Percentiles rank a stretch among this genome's conserved stretches.
These are phyloP conservation scores for Coffea eugenioides DNA, from an alignment of 257 asterid genomes.

Conservation along the genomic window DNA sequence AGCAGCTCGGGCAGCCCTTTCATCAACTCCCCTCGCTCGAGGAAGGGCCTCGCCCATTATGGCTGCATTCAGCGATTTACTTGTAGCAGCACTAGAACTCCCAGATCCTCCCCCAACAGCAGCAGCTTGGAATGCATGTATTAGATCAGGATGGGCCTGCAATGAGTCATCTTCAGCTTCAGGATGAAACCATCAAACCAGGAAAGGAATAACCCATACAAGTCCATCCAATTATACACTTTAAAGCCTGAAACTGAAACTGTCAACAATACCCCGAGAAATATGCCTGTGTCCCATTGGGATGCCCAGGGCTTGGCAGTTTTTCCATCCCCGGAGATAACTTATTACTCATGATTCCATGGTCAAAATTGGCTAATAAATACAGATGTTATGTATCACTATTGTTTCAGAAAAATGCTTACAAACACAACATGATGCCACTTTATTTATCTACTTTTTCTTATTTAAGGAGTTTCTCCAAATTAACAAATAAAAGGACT, in stretches of 20 bases:
- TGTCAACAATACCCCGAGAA: neutral
- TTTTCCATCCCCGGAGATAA: neutral
- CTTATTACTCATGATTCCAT: neutral
- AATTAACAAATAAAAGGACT: neutral
- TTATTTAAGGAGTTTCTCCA: neutral
- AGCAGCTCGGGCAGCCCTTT: slow-evolving; percentile 84
- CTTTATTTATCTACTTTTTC: neutral
- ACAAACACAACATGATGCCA: neutral
- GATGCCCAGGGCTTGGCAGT: neutral
- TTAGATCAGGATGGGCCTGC: slow-evolving; percentile 86
- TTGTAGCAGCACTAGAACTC: slow-evolving; percentile 27
- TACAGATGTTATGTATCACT: no score
- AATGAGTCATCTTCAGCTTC: slow-evolving; percentile 5
- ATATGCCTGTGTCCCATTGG: neutral
- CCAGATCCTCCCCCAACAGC: slow-evolving; percentile 43
- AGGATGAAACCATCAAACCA: neutral
- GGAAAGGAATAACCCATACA: neutral
- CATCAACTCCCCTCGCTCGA: slow-evolving; percentile 82
- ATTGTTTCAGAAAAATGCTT: neutral
- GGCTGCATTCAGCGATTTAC: slow-evolving; percentile 45
- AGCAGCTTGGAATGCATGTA: slow-evolving; percentile 84
- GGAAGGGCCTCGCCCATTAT: slow-evolving; percentile 50
- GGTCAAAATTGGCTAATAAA: neutral
- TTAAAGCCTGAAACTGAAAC: neutral
- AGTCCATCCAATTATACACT: neutral